phyloP scores from a whole-genome alignment of 1,284 basidiomycete genomes.

The Puccinia horiana region DNA sequence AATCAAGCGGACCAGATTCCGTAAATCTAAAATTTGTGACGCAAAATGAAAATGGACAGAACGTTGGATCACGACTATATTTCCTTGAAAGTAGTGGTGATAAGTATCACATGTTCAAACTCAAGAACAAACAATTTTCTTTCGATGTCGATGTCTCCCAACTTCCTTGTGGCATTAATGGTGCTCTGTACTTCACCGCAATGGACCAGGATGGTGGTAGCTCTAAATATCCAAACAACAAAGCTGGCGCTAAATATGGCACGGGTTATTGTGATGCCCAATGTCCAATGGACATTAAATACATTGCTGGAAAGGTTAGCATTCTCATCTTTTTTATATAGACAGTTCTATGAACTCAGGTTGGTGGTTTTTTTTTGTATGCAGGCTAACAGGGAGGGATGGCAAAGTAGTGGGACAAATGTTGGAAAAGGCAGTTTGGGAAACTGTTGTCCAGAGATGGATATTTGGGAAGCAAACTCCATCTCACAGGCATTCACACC shows the following conservation, averaged over 20 bases:
- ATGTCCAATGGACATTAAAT: conserved; percentile 64
- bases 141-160: conserved; percentile 31
- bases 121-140: conserved; percentile 21
- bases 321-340: neutral
- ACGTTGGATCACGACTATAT: neutral
- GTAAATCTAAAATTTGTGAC: neutral
- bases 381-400: conserved; percentile 60
- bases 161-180: conserved; percentile 54
- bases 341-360: neutral
- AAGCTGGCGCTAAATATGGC: conserved; percentile 23
- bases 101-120: conserved; percentile 25
- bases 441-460: conserved; percentile 62
- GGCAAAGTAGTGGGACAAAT: conserved; percentile 54
- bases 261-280: conserved; percentile 59
- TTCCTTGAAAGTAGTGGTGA: conserved; percentile 6
- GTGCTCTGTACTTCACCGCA: conserved; percentile 60
- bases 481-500: conserved; percentile 11
- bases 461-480: conserved; percentile 60
- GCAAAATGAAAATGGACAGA: neutral
- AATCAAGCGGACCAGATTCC: neutral
- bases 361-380: conserved; percentile 21
- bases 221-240: conserved; percentile 44
- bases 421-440: conserved; percentile 61
- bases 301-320: conserved; percentile 64
- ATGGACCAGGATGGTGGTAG: conserved; percentile 54